Evolutionary conservation across 305 asterid genomes (phyloP).

Genomic region (Coffea humblotiana): DNA sequence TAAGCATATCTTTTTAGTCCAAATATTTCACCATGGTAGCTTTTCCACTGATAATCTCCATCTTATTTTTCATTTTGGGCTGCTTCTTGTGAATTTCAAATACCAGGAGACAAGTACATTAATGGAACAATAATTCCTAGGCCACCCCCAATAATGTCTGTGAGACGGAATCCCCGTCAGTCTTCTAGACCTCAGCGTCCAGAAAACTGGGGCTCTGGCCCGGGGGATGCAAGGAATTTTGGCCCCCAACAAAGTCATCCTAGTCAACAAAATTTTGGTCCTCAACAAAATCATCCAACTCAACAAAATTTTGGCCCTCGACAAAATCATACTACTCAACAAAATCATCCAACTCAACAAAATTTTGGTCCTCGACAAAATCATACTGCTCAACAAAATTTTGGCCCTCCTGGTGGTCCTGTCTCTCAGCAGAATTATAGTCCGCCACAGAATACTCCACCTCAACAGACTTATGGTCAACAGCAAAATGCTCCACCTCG

Average conservation of each 20-base stretch:
- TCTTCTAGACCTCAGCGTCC: conserved; percentile 1
- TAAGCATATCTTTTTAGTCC: conserved; percentile 4
- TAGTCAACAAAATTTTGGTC: conserved; percentile 27
- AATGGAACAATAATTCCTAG: conserved; percentile 83
- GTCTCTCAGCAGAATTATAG: conserved; percentile 24
- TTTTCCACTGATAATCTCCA: background rate
- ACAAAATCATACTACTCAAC: conserved; percentile 7
- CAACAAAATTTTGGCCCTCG: conserved; percentile 25
- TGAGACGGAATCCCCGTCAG: conserved; percentile 30
- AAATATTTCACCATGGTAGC: conserved; percentile 7
- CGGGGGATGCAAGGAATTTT: conserved; percentile 27
- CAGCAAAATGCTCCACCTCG: conserved; percentile 19
- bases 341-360: conserved; percentile 29
- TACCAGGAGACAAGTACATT: conserved; percentile 83
- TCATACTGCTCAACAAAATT: background rate
- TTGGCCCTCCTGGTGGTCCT: background rate
- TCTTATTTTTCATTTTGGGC: conserved; percentile 4
- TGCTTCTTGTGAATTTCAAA: conserved; percentile 14
- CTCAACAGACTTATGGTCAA: conserved; percentile 25
- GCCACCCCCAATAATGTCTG: conserved; percentile 76
- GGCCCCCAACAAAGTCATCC: conserved; percentile 6
- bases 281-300: conserved; percentile 12
- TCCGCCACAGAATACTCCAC: conserved; percentile 7
- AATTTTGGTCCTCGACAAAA: conserved; percentile 1
- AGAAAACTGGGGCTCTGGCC: conserved; percentile 34